Evolutionary conservation across 2,329 filamentous ascomycete species (phyloP), one percentile per base, ranked within the genome.

Genomic region (Neophaeococcomyces mojaviensis): DNA sequence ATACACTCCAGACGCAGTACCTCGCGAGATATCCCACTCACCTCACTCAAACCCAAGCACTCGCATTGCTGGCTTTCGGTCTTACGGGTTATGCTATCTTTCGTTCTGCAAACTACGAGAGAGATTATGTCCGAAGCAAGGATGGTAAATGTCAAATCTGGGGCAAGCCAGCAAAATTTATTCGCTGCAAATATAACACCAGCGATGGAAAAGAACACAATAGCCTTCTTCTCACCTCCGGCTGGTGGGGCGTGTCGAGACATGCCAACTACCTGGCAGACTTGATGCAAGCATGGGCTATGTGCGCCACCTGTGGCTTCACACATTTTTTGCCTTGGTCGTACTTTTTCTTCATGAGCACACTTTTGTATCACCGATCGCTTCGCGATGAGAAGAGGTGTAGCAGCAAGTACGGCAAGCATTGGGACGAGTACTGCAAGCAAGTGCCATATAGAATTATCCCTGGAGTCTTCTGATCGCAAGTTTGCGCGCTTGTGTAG

Each of bases 1-100:
- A 74, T 52, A 73, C 71, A 0, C 61, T 72, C 1, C 71, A 74
- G 49, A 64, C 64, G 0, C 71, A 74, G 48, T 74, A 71, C 41
- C 58, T 74, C 1, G 67, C 68, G 2, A 55, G 59, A 1, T 67
- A 73, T 45, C 70, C 70, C 28, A 37, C 65, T 40, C 40, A 56
- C 39, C 39, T 67, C 30, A 41, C 59, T n/a, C 13, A 39, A n/a
- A 16, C 60, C 2, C 39, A 49, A 7, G 63, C 61, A 2, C 28
- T 54, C 2, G 48, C 49, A 15, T 53, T 67, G 22, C 50, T 67
- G 15, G 16, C 43, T 7, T 51, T 59, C 15, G 65, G 66, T 37
- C 16, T 66, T 36, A 46, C 60, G 47, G 70, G 69, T 3, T 73
- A 73, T 46, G 51, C 58, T 0, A 43, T 73, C 3, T 73, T 73